Conservation (phyloP, 2,329 filamentous ascomycete species). For the Ophiocordyceps camponoti-rufipedis region DNA sequence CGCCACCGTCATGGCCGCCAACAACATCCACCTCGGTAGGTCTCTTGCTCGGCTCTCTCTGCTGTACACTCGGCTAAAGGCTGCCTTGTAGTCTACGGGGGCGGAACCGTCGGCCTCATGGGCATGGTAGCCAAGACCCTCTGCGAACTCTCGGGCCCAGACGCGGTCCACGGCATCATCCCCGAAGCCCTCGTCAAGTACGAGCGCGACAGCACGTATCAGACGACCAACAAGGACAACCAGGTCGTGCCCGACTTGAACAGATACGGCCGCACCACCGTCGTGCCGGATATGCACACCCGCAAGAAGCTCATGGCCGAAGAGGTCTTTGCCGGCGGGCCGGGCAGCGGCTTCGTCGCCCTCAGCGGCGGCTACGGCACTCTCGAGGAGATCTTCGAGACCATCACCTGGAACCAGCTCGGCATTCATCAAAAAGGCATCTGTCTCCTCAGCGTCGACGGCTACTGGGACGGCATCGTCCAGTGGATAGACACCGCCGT, state of each 20-base stretch:
- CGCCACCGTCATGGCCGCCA: conserved; percentile 52
- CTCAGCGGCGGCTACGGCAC: conserved; percentile 85
- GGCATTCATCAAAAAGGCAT: conserved; percentile 75
- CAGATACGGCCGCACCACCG: conserved; percentile 65
- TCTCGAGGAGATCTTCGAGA: conserved; percentile 86
- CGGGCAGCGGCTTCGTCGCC: conserved; percentile 77
- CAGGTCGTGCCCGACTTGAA: conserved; percentile 43
- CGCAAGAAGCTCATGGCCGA: conserved; percentile 87
- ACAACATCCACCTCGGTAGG: conserved; percentile 58
- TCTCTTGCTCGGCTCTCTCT: conserved; percentile 1
- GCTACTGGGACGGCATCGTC: conserved; percentile 81
- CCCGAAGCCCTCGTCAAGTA: conserved; percentile 66
- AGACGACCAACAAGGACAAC: conserved; percentile 22
- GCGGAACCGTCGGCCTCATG: conserved; percentile 90
- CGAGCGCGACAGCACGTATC: conserved; percentile 48
- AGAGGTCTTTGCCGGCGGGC: conserved; percentile 65
- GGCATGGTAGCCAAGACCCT: conserved; percentile 80
- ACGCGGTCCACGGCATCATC: conserved; percentile 83
- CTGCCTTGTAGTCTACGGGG: conserved; percentile 56
- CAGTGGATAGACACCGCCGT: conserved; percentile 66
- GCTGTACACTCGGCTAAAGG: not conserved
- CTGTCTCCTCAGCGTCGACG: conserved; percentile 69
- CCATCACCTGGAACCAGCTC: conserved; percentile 87
- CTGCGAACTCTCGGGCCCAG: conserved; percentile 62
- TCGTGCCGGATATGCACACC: conserved; percentile 92